Conservation (phyloP, 352 stramenopile genomes). For the Phytophthora cajani region DNA sequence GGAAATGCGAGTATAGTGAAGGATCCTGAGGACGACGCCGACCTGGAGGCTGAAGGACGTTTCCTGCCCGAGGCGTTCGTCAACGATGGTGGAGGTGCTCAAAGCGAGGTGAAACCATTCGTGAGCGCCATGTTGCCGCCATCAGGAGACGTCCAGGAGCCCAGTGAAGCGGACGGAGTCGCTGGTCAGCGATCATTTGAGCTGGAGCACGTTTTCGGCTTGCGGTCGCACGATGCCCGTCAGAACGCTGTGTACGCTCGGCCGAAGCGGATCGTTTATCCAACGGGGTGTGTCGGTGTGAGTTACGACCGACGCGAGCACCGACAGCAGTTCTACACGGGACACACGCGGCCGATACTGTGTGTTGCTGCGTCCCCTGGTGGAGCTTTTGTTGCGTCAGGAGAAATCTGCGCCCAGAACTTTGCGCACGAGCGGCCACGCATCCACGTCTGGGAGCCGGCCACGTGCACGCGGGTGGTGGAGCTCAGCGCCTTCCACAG, state of each 20-base stretch:
- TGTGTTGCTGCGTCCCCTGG: conserved; percentile 54
- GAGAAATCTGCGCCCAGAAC: conserved; percentile 71
- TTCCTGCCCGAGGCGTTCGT: conserved; percentile 67
- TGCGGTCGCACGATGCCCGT: conserved; percentile 62
- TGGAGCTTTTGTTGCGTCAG: conserved; percentile 69
- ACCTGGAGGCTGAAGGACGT: conserved; percentile 57
- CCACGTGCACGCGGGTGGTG: conserved; percentile 53
- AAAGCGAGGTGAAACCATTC: conserved; percentile 70
- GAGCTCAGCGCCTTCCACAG: conserved; percentile 70
- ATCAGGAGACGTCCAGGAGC: conserved; percentile 42
- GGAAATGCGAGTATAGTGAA: conserved; percentile 44
- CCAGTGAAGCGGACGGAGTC: conserved; percentile 45
- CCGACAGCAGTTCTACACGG: conserved; percentile 68
- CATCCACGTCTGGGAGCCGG: conserved; percentile 81
- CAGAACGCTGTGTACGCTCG: conserved; percentile 70
- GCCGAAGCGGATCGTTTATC: conserved; percentile 70
- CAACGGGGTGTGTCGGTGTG: conserved; percentile 64
- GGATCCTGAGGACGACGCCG: conserved; percentile 60
- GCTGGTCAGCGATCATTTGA: conserved; percentile 49
- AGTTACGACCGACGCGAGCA: conserved; percentile 82
- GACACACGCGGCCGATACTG: conserved; percentile 65
- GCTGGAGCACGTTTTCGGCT: conserved; percentile 74
- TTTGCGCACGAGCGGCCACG: conserved; percentile 61
- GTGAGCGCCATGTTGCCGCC: conserved; percentile 70
- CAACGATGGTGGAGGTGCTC: conserved; percentile 43